These are phyloP conservation scores for Pseudogymnoascus sp. DNA, from an alignment of 2,329 filamentous ascomycete species.

Conservation along the genomic window DNA sequence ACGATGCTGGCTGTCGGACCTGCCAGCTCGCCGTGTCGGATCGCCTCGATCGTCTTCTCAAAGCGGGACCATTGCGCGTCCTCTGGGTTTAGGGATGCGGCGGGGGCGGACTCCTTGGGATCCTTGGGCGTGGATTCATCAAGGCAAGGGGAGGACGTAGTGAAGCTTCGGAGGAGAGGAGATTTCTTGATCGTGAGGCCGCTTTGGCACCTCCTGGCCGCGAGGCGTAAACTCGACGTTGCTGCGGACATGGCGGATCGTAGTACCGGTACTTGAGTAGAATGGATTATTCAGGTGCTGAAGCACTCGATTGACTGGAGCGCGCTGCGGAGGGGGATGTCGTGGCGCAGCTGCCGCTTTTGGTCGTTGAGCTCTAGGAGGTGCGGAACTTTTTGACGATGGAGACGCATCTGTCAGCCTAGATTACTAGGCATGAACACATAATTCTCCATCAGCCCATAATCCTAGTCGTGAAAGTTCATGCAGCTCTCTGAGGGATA, in stretches of 20 bases:
- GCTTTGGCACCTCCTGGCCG: slow-evolving; percentile 19
- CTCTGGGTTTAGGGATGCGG: not conserved
- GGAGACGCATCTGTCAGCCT: not conserved
- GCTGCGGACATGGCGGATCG: slow-evolving; percentile 22
- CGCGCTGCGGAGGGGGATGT: not conserved
- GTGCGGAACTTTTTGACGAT: slow-evolving; percentile 5
- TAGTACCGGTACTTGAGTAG: not conserved
- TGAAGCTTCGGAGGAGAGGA: slow-evolving; percentile 4
- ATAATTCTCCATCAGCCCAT: not conserved
- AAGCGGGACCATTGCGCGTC: not conserved
- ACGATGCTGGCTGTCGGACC: not conserved
- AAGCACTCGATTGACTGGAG: not conserved
- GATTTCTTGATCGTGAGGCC: slow-evolving; percentile 9
- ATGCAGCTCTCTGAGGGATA: not conserved
- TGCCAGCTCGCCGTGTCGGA: not conserved
- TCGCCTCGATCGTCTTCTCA: not conserved
- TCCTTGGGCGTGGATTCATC: not conserved
- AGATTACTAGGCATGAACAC: not conserved
- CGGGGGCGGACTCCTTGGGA: not conserved
- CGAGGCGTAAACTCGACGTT: slow-evolving; percentile 23
- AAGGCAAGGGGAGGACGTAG: not conserved
- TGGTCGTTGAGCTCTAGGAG: not conserved
- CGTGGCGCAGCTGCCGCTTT: slow-evolving; percentile 3
- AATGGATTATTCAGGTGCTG: not conserved
- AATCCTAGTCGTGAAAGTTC: not conserved